Conservation (phyloP, 305 asterid genomes). For the Striga hermonthica region DNA sequence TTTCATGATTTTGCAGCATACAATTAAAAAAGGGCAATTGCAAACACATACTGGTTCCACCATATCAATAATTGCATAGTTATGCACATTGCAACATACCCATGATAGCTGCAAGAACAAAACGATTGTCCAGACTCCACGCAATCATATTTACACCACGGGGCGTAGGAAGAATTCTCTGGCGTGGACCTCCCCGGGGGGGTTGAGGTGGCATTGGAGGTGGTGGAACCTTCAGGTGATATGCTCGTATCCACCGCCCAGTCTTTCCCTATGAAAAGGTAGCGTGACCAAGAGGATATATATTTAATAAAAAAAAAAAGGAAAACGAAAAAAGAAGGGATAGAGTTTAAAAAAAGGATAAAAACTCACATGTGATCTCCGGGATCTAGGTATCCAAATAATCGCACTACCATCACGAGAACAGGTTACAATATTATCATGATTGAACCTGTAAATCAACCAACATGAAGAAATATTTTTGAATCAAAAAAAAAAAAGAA, state of each 20-base stretch:
- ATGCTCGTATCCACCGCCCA: conserved; percentile 93
- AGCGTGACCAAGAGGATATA: conserved; percentile 25
- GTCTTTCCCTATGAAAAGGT: conserved; percentile 62
- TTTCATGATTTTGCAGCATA: conserved; percentile 9
- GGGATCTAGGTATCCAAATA: conserved; percentile 97
- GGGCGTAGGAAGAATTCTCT: conserved; percentile 94
- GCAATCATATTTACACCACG: conserved; percentile 99
- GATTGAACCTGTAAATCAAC: conserved; percentile 71
- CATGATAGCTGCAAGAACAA: conserved; percentile 99
- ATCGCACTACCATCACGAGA: conserved; percentile 99
- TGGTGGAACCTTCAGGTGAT: conserved; percentile 97
- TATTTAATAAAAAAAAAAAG: conserved; percentile 19
- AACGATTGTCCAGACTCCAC: conserved; percentile 98
- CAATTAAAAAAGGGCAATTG: conserved; percentile 9
- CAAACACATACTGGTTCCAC: conserved; percentile 18
- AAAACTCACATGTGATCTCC: conserved; percentile 83
- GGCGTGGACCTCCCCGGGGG: conserved; percentile 97
- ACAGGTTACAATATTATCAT: conserved; percentile 95
- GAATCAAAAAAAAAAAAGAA: conserved; percentile 5
- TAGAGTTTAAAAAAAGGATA: conserved; percentile 21
- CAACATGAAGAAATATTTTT: conserved; percentile 21
- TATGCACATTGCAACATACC: conserved; percentile 51
- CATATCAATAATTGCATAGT: conserved; percentile 21
- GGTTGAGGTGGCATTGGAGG: conserved; percentile 99
- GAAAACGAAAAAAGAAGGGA: conserved; percentile 18